These are phyloP conservation scores for Ajuga chamaepitys DNA, from an alignment of 257 asterid genomes.

Conservation along the genomic window DNA sequence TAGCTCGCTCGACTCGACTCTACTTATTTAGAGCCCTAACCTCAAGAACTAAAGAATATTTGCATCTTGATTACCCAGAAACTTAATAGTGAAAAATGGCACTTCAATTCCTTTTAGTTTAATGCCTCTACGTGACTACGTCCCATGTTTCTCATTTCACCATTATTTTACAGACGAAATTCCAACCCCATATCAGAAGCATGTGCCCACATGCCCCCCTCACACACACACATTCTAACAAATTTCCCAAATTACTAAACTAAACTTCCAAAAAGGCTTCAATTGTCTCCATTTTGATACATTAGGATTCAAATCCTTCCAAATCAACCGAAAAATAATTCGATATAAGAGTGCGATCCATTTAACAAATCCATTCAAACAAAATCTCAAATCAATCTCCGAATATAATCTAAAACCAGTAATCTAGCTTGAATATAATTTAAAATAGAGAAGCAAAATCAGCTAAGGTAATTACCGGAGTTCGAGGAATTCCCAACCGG, in stretches of 20 bases:
- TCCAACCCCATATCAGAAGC: conserved; percentile 7
- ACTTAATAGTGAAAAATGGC: neutral
- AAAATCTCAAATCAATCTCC: neutral
- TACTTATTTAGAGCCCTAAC: too few species aligned
- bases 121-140: conserved; percentile 16
- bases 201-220: conserved; percentile 3
- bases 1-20: too few species aligned
- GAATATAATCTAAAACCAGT: neutral
- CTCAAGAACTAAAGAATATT: conserved; percentile 5
- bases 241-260: neutral
- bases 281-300: too few species aligned
- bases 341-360: too few species aligned
- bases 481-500: conserved; percentile 61
- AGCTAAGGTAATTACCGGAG: conserved; percentile 35
- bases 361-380: neutral
- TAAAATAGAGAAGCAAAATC: neutral
- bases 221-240: neutral
- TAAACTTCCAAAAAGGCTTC: too few species aligned
- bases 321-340: too few species aligned
- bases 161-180: conserved; percentile 2
- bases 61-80: conserved; percentile 8
- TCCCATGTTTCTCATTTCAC: conserved; percentile 19
- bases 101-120: neutral
- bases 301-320: too few species aligned
- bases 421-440: neutral